A percentile compares a stretch with the other conserved stretches of the same genome.
Evolutionary conservation across 1,284 basidiomycete species (phyloP).

Genomic region (Rhodotorula sp.): DNA sequence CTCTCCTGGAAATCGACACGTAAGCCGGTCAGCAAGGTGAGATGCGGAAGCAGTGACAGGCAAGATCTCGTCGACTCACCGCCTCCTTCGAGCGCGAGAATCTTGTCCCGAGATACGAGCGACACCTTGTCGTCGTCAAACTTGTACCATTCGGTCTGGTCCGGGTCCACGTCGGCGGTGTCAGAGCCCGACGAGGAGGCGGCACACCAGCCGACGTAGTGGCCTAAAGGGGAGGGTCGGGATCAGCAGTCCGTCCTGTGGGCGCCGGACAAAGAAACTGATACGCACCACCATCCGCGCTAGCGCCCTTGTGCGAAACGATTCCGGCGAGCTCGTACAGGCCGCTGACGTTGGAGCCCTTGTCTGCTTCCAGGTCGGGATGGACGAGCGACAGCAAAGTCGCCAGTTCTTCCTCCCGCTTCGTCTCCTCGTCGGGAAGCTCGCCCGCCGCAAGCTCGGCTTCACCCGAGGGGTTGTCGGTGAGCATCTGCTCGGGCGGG

Average conservation of each 20-base stretch:
- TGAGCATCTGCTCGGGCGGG: conserved; percentile 43
- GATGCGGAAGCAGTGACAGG: not conserved
- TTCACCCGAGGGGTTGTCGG: conserved; percentile 54
- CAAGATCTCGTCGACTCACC: conserved; percentile 47
- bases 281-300: conserved; percentile 70
- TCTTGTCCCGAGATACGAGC: conserved; percentile 74
- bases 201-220: conserved; percentile 41
- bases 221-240: conserved; percentile 15
- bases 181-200: conserved; percentile 9
- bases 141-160: conserved; percentile 42
- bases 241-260: not conserved
- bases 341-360: conserved; percentile 70
- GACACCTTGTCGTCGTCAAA: conserved; percentile 88
- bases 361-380: conserved; percentile 64
- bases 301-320: conserved; percentile 94
- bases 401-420: conserved; percentile 60
- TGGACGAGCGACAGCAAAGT: conserved; percentile 67
- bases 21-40: not conserved
- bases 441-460: conserved; percentile 59
- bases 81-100: conserved; percentile 79
- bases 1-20: conserved; percentile 48
- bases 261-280: conserved; percentile 52
- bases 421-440: conserved; percentile 48
- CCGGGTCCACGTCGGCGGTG: conserved; percentile 30
- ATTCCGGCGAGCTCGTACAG: conserved; percentile 86